These are phyloP conservation scores for Lactarius trivialis DNA, from an alignment of 768 basidiomycete species.

Conservation along the genomic window DNA sequence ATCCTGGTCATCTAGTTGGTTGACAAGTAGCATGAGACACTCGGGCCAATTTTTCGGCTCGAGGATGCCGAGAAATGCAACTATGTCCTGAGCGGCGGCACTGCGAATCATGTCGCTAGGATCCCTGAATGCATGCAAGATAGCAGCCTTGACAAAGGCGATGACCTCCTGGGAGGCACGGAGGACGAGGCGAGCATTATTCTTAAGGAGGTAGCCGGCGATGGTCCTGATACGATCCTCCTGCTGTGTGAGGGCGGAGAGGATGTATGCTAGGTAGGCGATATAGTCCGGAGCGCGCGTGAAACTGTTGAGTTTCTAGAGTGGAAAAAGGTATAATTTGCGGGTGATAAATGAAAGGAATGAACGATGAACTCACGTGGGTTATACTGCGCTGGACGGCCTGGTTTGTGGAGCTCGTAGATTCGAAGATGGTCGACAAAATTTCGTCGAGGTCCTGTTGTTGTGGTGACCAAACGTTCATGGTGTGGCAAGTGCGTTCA, in stretches of 20 bases:
- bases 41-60: slow-evolving; percentile 95
- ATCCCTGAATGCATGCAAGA: slow-evolving; percentile 79
- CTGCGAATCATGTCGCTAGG: slow-evolving; percentile 83
- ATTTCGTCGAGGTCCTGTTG: slow-evolving; percentile 87
- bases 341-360: slow-evolving; percentile 19
- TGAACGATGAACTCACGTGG: slow-evolving; percentile 46
- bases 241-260: slow-evolving; percentile 72
- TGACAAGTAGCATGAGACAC: slow-evolving; percentile 79
- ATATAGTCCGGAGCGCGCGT: slow-evolving; percentile 89
- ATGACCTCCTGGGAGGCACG: slow-evolving; percentile 58
- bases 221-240: slow-evolving; percentile 92
- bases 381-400: slow-evolving; percentile 72
- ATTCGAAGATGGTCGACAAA: slow-evolving; percentile 84
- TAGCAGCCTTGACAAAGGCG: slow-evolving; percentile 65
- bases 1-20: slow-evolving; percentile 71
- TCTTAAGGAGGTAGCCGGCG: slow-evolving; percentile 96
- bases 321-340: slow-evolving; percentile 22
- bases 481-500: slow-evolving; percentile 27
- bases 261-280: slow-evolving; percentile 92
- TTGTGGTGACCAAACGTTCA: slow-evolving; percentile 75
- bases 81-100: slow-evolving; percentile 90
- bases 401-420: slow-evolving; percentile 70
- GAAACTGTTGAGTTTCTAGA: slow-evolving; percentile 80
- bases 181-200: slow-evolving; percentile 78
- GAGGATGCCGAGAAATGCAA: slow-evolving; percentile 78